These are phyloP conservation scores for Herpotrichia juniperi DNA, from an alignment of 2,329 filamentous ascomycete genomes.

Conservation along the genomic window DNA sequence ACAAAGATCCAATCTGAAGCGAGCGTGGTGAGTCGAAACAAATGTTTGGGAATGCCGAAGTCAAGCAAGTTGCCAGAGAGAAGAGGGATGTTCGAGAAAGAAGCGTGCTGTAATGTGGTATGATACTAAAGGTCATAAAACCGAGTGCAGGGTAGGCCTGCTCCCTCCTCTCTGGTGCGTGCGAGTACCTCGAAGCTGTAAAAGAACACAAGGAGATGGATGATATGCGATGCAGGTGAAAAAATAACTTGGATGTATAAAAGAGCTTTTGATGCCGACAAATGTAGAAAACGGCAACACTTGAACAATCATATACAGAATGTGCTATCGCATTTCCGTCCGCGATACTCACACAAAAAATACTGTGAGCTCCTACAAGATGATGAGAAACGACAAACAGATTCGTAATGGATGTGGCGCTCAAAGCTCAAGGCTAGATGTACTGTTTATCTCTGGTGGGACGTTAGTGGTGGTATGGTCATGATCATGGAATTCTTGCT, in stretches of 20 bases:
- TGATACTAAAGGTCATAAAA: conserved; percentile 38
- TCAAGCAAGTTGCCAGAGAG: conserved; percentile 18
- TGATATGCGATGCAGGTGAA: not conserved
- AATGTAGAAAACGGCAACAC: conserved; percentile 4
- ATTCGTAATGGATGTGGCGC: not conserved
- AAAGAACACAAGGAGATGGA: conserved; percentile 13
- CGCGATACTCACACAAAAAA: conserved; percentile 14
- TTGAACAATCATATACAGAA: conserved; percentile 33
- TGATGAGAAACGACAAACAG: not conserved
- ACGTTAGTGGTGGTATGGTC: conserved; percentile 24
- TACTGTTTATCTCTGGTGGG: conserved; percentile 33
- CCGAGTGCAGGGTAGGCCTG: conserved; percentile 36
- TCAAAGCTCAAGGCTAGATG: not conserved
- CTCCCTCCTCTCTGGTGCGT: conserved; percentile 35
- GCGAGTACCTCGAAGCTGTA: conserved; percentile 21
- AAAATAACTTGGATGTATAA: not conserved
- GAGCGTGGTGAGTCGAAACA: conserved; percentile 3
- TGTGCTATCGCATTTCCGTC: conserved; percentile 16
- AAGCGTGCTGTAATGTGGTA: conserved; percentile 23
- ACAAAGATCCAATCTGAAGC: conserved; percentile 11
- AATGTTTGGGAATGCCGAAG: conserved; percentile 2
- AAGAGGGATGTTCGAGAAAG: conserved; percentile 18
- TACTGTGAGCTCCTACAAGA: not conserved
- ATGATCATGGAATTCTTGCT: conserved; percentile 43
- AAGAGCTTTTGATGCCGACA: conserved; percentile 16